Conservation (phyloP, 768 basidiomycete species). For the Termitomyces heimii region DNA sequence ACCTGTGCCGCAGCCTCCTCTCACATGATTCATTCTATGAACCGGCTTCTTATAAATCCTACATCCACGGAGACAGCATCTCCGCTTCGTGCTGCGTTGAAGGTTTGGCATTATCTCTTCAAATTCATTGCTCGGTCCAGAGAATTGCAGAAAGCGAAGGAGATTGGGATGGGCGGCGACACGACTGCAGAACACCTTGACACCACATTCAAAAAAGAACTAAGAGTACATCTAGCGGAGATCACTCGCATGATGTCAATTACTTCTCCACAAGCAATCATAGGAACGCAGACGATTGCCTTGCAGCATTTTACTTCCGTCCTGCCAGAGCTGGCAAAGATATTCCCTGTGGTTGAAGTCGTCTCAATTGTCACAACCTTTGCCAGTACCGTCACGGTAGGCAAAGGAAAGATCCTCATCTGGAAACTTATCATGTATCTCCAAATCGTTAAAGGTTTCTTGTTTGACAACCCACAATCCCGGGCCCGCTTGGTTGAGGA, state of each 20-base stretch:
- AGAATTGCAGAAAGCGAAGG: slow-evolving; percentile 80
- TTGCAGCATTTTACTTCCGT: slow-evolving; percentile 91
- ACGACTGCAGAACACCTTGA: slow-evolving; percentile 86
- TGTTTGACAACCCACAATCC: slow-evolving; percentile 79
- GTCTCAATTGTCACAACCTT: slow-evolving; percentile 85
- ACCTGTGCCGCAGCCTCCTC: slow-evolving; percentile 73
- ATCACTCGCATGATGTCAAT: slow-evolving; percentile 89
- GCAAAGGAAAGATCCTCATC: slow-evolving; percentile 83
- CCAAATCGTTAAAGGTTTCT: slow-evolving; percentile 82
- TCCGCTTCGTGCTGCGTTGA: slow-evolving; percentile 80
- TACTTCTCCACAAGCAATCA: slow-evolving; percentile 74
- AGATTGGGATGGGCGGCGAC: slow-evolving; percentile 71
- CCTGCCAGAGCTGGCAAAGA: slow-evolving; percentile 78
- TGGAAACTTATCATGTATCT: slow-evolving; percentile 95
- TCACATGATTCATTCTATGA: slow-evolving; percentile 86
- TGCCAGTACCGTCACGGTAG: slow-evolving; percentile 71
- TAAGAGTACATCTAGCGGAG: slow-evolving; percentile 68
- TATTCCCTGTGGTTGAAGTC: slow-evolving; percentile 77
- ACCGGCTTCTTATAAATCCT: slow-evolving; percentile 69
- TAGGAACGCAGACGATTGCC: slow-evolving; percentile 93
- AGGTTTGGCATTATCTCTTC: slow-evolving; percentile 97
- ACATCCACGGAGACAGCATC: slow-evolving; percentile 68
- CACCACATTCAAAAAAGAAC: slow-evolving; percentile 75
- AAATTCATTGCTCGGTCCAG: slow-evolving; percentile 89
- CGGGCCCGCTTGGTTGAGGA: slow-evolving; percentile 80